phyloP scores from a whole-genome alignment of 2,329 filamentous ascomycete genomes.

The Trichoderma hamatum region DNA sequence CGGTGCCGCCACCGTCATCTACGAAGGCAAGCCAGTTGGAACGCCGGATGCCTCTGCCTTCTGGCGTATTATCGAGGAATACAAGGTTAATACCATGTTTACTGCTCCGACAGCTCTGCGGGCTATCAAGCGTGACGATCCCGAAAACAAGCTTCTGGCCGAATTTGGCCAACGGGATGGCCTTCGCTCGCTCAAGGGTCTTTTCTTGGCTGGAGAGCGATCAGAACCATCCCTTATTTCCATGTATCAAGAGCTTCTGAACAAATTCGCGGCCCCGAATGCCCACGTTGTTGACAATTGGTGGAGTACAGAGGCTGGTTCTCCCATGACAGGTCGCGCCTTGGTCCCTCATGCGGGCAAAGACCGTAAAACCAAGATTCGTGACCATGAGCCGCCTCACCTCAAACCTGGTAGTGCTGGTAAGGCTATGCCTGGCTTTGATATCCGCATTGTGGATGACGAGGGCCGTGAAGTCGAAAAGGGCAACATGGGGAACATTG shows the following conservation, averaged over 20 bases:
- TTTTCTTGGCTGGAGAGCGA: conserved; percentile 88
- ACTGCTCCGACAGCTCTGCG: conserved; percentile 86
- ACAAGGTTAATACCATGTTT: conserved; percentile 81
- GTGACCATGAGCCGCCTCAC: conserved; percentile 48
- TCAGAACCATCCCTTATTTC: conserved; percentile 85
- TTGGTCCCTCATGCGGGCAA: conserved; percentile 61
- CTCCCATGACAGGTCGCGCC: conserved; percentile 60
- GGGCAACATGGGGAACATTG: conserved; percentile 88
- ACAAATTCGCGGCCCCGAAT: conserved; percentile 64
- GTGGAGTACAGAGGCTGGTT: conserved; percentile 64
- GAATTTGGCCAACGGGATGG: conserved; percentile 68
- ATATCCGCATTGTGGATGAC: conserved; percentile 83
- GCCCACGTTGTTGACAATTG: conserved; percentile 63
- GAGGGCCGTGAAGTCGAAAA: conserved; percentile 69
- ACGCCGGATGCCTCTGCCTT: conserved; percentile 86
- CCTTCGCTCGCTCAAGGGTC: conserved; percentile 68
- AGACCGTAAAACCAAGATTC: conserved; percentile 50
- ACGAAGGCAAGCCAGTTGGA: conserved; percentile 91
- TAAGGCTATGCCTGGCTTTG: conserved; percentile 89
- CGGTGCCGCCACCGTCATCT: conserved; percentile 83
- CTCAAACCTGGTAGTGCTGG: conserved; percentile 87
- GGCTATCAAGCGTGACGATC: conserved; percentile 85
- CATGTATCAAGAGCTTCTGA: conserved; percentile 76
- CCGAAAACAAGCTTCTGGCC: conserved; percentile 68
- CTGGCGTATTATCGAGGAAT: conserved; percentile 83